Percentiles rank a stretch among this genome's conserved stretches.
These are phyloP conservation scores for Fragilariopsis cylindrus DNA, from an alignment of 108 stramenopile genomes.

Conservation along the genomic window DNA sequence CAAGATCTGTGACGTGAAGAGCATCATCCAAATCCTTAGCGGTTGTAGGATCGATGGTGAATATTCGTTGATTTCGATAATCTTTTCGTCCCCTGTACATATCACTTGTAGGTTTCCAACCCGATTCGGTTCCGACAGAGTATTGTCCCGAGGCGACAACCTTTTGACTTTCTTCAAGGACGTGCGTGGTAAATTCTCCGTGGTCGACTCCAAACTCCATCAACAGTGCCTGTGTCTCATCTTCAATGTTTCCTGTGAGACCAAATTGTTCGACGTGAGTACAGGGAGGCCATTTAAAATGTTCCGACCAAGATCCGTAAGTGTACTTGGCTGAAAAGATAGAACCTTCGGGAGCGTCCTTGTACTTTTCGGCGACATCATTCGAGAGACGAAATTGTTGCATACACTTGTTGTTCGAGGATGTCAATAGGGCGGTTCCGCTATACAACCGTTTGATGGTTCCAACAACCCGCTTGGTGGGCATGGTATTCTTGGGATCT, in stretches of 20 bases:
- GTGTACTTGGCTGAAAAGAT: slow-evolving; percentile 68
- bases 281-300: slow-evolving; percentile 81
- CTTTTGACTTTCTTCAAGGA: slow-evolving; percentile 72
- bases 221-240: slow-evolving; percentile 91
- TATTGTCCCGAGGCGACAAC: slow-evolving; percentile 65
- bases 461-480: slow-evolving; percentile 65
- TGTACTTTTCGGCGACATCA: slow-evolving; percentile 24
- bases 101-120: slow-evolving; percentile 81
- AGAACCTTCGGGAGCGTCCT: slow-evolving; percentile 37
- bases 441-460: slow-evolving; percentile 49
- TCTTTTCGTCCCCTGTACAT: slow-evolving; percentile 76
- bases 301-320: slow-evolving; percentile 61
- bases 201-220: slow-evolving; percentile 84
- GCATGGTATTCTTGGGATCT: slow-evolving; percentile 15
- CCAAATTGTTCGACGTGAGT: slow-evolving; percentile 60
- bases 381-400: slow-evolving; percentile 56
- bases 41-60: slow-evolving; percentile 96
- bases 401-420: slow-evolving; percentile 62
- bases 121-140: slow-evolving; percentile 48
- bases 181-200: slow-evolving; percentile 80
- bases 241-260: slow-evolving; percentile 73
- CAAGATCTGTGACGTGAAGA: slow-evolving; percentile 74
- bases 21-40: slow-evolving; percentile 97
- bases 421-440: slow-evolving; percentile 55
- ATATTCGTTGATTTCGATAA: slow-evolving; percentile 78